Base-by-base conservation (phyloP, 1,284 basidiomycete genomes). In the Cryptococcus wingfieldii region DNA sequence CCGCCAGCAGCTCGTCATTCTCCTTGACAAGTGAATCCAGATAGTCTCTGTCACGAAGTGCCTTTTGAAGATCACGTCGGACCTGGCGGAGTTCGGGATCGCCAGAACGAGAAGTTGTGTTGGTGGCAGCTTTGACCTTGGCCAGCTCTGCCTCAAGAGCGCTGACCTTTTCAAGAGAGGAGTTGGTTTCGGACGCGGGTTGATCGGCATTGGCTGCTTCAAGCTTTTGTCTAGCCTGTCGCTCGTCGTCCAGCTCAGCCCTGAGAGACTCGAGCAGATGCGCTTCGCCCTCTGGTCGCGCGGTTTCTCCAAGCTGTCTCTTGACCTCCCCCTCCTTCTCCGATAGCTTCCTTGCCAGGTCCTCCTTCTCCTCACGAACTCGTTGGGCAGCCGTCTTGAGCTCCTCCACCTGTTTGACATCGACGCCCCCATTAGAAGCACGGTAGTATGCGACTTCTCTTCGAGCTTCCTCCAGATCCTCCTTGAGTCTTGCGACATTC, bases 381-480 rank as follows among this genome's bases (percentile, higher is more conserved):
- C 34, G 51, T 43, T 55, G 47, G 7, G 57, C 54, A n/a, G 51
- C 57, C 53, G 66, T 67, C 49, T 61, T 66, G 16, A 68, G 38
- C 57, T 64, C 61, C 28, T 73, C 69, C 16, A 66, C 10, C 39
- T 68, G 66, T 25, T 53, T 61, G 13, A 50, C 54, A 12, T 39
- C 54, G 12, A 46, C 58, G 9, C 47, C 53, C 7, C 53, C 59
- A 23, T 59, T 56, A 10, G 63, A 43, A 10, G 41, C 34, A 34
- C 66, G 48, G 46, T 66, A 59, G 18, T 61, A 69, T 8, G 74
- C 68, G n/a, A 77, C 52, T 58, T 77, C 74, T 37, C 65, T 70
- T 28, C 62, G 65, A 6, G 66, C 57, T 43, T 77, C 75, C 14
- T 75, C 71, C 38, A 75, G 53, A n/a, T 67, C 61, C 38, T 55